Evolutionary conservation across 306 rosid species (phyloP), one percentile per base, ranked within the genome.

Genomic region (Acacia confusa): DNA sequence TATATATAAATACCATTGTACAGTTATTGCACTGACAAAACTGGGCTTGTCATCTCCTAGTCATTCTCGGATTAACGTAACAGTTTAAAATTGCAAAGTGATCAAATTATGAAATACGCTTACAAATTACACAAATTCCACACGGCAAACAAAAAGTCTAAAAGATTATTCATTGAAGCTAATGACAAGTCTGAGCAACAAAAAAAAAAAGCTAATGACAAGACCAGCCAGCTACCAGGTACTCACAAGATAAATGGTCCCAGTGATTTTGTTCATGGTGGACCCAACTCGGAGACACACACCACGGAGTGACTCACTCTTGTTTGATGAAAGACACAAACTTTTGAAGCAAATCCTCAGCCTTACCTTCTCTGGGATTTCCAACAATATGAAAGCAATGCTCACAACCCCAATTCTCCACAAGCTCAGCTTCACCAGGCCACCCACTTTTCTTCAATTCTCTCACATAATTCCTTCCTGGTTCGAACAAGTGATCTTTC

Each of bases 401-500:
- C 0, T 9, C 78, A 67, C 74, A 82, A 55, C 75, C 90, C 47
- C 16, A 66, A 36, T 78, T 81, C 80, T 82, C 91, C 11, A 85
- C 89, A 20, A 83, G 61, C 76, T 88, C 91, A 30, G 53, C 83
- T 28, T 6, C 79, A 41, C 92, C 94, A 22, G 30, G 40, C 92
- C 94, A 88, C 30, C 87, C 91, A 58, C 94, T 87, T 9, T 79
- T 80, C 81, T 52, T 82, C 86, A 90, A 74, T 28, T 80, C 88
- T n/a, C 72, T 84, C 40, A 2, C 69, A 52, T 88, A 90, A 47
- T 66, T 45, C 50, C 24, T 43, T 30, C 88, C 92, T 7, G 44
- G 9, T 1, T 52, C 74, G n/a, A 41, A 74, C 87, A 90, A 27
- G 36, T 72, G 48, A 77, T 90, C 94, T n/a, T 86, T 84, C 78